Evolutionary conservation across 805 yeast species (phyloP).

Genomic region (Ogataea nitratoaversa): DNA sequence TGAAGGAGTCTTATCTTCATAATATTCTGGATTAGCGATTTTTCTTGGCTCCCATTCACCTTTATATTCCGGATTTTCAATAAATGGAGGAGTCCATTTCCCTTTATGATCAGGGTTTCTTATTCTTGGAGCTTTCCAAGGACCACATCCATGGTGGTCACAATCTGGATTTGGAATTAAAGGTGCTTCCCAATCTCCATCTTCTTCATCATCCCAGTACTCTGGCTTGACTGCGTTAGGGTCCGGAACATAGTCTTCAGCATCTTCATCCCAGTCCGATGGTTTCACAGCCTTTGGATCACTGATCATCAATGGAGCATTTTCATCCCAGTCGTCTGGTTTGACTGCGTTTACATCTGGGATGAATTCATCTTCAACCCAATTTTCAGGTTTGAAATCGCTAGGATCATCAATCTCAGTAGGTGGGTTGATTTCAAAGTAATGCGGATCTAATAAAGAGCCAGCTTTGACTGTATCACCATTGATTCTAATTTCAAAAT

Average conservation of each 20-base stretch:
- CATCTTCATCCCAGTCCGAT: conserved; percentile 72
- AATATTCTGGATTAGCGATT: conserved; percentile 68
- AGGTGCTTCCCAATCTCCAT: conserved; percentile 81
- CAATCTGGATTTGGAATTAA: conserved; percentile 72
- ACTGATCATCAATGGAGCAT: conserved; percentile 55
- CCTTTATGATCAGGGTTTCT: conserved; percentile 73
- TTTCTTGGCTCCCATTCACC: conserved; percentile 74
- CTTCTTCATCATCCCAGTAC: conserved; percentile 87
- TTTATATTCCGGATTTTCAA: conserved; percentile 69
- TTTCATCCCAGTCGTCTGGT: conserved; percentile 85
- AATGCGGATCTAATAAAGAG: conserved; percentile 49
- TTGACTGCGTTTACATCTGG: conserved; percentile 65
- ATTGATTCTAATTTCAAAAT: conserved; percentile 76
- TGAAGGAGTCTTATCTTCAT: conserved; percentile 53
- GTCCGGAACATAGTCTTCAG: conserved; percentile 55
- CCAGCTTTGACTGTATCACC: conserved; percentile 75
- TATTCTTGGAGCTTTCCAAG: conserved; percentile 66
- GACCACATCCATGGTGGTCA: conserved; percentile 69
- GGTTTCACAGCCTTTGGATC: conserved; percentile 72
- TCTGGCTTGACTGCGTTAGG: conserved; percentile 65
- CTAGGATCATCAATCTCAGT: conserved; percentile 50
- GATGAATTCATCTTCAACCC: conserved; percentile 70
- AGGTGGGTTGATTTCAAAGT: conserved; percentile 65
- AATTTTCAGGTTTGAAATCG: conserved; percentile 68
- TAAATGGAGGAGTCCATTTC: conserved; percentile 66